Base-by-base conservation (phyloP, 345 rosid genomes). In the Excoecaria cochinchinensis region DNA sequence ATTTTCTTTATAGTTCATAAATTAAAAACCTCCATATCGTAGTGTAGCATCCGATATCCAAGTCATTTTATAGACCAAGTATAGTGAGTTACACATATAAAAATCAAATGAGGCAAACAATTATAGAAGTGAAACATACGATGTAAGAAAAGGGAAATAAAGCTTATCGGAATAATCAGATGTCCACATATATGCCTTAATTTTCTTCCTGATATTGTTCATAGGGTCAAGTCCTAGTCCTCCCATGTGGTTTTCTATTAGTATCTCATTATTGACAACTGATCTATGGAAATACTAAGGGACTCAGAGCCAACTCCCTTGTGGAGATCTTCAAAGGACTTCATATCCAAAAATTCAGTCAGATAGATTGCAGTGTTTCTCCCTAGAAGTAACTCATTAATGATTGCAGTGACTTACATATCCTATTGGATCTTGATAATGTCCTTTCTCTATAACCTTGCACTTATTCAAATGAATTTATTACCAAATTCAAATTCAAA, bases 111-210 rank as follows among this genome's bases (percentile, higher is more conserved):
- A 77, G 57, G 55, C 7, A 77, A 60, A 14, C 70, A 53, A 48
- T 47, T 64, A 9, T 9, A 38, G 36, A 40, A 8, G 59, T 61
- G 70, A 77, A 68, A 65, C 19, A 39, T 39, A 60, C 1, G 50
- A 65, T 42, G 44, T 19, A 53, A 38, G 48, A 17, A 21, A 31
- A 64, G 57, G 53, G n/a, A 69, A 57, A 40, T 53, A 52, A 17
- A 50, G 40, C 59, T 40, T 84, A 90, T 96, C 97, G 57, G 94
- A 87, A 74, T 82, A 87, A 63, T 81, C 74, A 22, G 96, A 92
- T 36, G 92, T 88, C 13, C 65, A 59, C 76, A 78, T 38, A 75
- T 76, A 85, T 66, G 83, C 73, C 70, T 79, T 84, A 63, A 79
- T 79, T 42, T 68, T 57, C 69, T 80, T 74, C 53, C 22, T 74